A percentile compares a stretch with the other conserved stretches of the same genome.
These are phyloP conservation scores for Diospyros lotus DNA, from an alignment of 148 eudicot species.

Conservation along the genomic window DNA sequence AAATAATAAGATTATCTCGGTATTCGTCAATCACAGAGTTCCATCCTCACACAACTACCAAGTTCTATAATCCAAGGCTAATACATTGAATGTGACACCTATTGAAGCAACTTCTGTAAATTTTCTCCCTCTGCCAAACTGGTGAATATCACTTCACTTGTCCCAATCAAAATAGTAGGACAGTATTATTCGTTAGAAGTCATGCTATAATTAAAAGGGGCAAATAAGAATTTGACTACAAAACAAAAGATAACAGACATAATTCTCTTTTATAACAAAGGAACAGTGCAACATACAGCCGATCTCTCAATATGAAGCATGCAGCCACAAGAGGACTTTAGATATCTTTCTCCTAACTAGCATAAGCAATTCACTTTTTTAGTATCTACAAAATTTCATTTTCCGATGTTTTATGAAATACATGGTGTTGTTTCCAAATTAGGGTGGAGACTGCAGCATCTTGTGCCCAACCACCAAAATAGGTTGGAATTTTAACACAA, in stretches of 20 bases:
- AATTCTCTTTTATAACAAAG: not conserved
- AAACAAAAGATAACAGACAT: not conserved
- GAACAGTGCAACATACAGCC: not conserved
- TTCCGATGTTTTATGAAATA: not conserved
- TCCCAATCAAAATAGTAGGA: not conserved
- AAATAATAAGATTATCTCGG: conserved; percentile 3
- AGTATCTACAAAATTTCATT: not conserved
- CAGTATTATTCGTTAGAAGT: not conserved
- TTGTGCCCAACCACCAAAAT: not conserved
- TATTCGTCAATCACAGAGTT: not conserved
- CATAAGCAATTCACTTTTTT: not conserved
- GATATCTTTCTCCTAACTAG: not conserved
- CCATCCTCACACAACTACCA: not conserved
- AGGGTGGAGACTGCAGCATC: not conserved
- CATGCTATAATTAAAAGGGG: not conserved
- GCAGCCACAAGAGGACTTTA: conserved; percentile 2
- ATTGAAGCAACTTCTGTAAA: not conserved
- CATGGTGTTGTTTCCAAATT: not conserved
- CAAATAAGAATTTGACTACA: conserved; percentile 5
- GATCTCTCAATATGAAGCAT: not conserved
- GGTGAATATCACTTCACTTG: not conserved
- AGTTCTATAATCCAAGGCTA: not conserved
- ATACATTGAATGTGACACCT: not conserved
- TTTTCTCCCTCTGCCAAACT: not conserved
- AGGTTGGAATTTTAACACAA: not conserved